Evolutionary conservation across 495 filamentous ascomycete genomes (phyloP), one percentile per base, ranked within the genome.

Genomic region (Xylaria cubensis): DNA sequence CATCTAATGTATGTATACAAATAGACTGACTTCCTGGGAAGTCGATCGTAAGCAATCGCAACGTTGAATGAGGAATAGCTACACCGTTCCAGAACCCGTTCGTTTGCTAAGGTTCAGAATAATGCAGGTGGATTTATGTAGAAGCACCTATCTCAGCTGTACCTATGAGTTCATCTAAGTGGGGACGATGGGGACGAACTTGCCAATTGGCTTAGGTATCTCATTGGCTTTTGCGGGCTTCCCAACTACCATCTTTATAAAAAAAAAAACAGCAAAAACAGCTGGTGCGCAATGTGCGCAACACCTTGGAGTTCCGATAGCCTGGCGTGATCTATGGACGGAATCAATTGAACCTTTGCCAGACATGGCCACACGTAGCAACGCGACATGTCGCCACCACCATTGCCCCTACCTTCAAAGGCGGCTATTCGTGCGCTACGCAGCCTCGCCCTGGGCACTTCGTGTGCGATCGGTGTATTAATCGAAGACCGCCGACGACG

Each of bases 401-500:
- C 82, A 55, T 81, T 86, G 48, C 84, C 84, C 71, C 82, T 87
- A 56, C 85, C 86, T 46, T 88, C 86, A 69, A 87, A 86, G 79
- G 84, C 83, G 64, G 86, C 84, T 72, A 75, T 88, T 66, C 84
- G 84, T 71, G 82, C 85, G 59, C 82, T 89, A 50, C 85, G 85
- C 56, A 82, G 84, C 59, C 79, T 89, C 63, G 82, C 84, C 63
- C 71, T 88, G 0, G 86, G 86, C 66, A 86, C 85, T 4, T 84
- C 86, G 4, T 88, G 86, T 78, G 86, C 84, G 32, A 61, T 89
- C 69, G 84, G 84, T 69, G 78, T 86, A 29, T 73, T 89, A 61
- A 78, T 85, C 73, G 87, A 89, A 74, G 87, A 88, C 75, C 86
- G 84, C 48, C 83, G 86, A 55, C 81, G 86, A 10, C 79, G 82